These are phyloP conservation scores for Sanghuangporus baumii DNA, from an alignment of 1,284 basidiomycete species.

Conservation along the genomic window DNA sequence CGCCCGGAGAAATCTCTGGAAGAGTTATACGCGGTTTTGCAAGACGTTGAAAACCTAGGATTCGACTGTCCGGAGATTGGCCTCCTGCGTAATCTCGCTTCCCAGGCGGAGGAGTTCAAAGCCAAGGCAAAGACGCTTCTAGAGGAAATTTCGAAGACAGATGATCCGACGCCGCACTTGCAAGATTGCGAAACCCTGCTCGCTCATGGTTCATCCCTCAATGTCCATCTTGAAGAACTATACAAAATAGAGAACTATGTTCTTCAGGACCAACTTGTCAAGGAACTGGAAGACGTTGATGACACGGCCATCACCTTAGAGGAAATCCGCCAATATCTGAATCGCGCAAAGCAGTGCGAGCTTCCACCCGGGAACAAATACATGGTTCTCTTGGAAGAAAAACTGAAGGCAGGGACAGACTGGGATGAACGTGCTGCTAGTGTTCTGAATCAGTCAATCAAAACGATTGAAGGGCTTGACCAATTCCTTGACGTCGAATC, in stretches of 20 bases:
- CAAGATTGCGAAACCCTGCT: constrained; percentile 67
- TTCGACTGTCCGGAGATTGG: constrained; percentile 76
- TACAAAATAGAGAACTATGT: constrained; percentile 73
- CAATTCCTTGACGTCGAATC: constrained; percentile 56
- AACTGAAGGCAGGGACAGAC: constrained; percentile 54
- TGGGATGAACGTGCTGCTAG: constrained; percentile 67
- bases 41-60: constrained; percentile 67
- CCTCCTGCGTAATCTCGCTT: constrained; percentile 48
- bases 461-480: constrained; percentile 68
- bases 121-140: constrained; percentile 50
- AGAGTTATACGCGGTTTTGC: constrained; percentile 63
- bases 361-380: constrained; percentile 57
- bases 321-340: constrained; percentile 61
- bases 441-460: constrained; percentile 57
- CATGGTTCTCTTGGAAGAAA: constrained; percentile 50
- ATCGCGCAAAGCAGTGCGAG: constrained; percentile 62
- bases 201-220: constrained; percentile 63
- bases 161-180: constrained; percentile 52
- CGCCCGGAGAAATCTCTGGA: constrained; percentile 61
- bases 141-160: constrained; percentile 25
- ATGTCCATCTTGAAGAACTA: constrained; percentile 74
- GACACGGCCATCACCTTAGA: constrained; percentile 50
- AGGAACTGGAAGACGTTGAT: constrained; percentile 61
- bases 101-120: constrained; percentile 63
- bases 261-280: constrained; percentile 61